These are phyloP conservation scores for Lunularia cruciata DNA, from an alignment of 225 moss, liverwort and hornwort genomes.

Conservation along the genomic window DNA sequence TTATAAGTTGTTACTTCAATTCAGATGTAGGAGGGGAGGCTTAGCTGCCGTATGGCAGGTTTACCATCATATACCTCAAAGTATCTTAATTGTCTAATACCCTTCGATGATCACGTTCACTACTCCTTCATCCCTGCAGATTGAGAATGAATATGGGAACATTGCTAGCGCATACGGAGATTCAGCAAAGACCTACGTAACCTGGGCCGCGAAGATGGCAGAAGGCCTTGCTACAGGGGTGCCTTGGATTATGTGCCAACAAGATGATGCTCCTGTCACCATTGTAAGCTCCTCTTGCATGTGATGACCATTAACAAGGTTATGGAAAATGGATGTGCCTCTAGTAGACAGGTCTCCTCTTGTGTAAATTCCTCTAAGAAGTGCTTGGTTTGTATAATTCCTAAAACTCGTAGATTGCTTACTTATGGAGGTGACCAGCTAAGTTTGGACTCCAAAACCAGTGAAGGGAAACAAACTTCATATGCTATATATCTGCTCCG, in stretches of 20 bases:
- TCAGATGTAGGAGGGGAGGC: too few species aligned
- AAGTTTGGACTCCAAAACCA: too few species aligned
- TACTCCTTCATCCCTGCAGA: too few species aligned
- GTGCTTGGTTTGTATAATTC: background rate
- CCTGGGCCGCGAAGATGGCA: slow-evolving; percentile 69
- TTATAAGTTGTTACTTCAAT: too few species aligned
- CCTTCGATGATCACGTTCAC: too few species aligned
- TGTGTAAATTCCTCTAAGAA: background rate
- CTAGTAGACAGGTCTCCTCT: slow-evolving; percentile 5
- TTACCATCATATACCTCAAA: too few species aligned
- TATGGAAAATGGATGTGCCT: background rate
- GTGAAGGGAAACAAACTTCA: too few species aligned
- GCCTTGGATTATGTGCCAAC: slow-evolving; percentile 90
- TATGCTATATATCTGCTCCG: too few species aligned
- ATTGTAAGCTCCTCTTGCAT: slow-evolving; percentile 38
- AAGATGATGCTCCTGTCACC: slow-evolving; percentile 56
- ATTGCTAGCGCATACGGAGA: slow-evolving; percentile 54
- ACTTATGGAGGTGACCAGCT: too few species aligned
- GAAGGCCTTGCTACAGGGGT: slow-evolving; percentile 56
- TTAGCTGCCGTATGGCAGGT: too few species aligned
- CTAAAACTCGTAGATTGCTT: too few species aligned
- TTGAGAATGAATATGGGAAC: slow-evolving; percentile 89
- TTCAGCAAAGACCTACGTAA: slow-evolving; percentile 49
- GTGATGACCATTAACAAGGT: background rate
- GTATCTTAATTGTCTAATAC: too few species aligned